Base-by-base conservation (phyloP, 345 rosid genomes). In the Acer negundo region DNA sequence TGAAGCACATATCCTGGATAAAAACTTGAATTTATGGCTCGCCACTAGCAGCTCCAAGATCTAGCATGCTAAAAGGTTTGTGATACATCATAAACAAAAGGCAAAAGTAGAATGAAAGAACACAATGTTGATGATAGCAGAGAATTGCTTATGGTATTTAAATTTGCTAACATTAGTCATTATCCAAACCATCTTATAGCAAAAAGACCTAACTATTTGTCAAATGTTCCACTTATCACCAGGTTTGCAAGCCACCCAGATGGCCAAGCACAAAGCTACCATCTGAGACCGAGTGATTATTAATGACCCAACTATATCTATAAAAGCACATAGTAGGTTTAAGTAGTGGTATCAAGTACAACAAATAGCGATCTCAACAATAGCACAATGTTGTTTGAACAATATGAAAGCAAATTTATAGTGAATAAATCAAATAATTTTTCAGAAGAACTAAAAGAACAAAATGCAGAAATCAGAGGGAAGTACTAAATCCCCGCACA, bases 171-270 rank as follows among this genome's bases (percentile, higher is more conserved):
- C 22, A 49, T 44, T 9, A 46, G 12, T 70, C 62, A 53, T 51
- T 26, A 70, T 47, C 62, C n/a, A 26, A 53, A 70, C 62, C 62
- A 26, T 51, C 42, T 51, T 9, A 51, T 12, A 23, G n/a, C n/a
- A 8, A 6, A 24, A 70, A 15, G 20, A 70, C 23, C 62, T 7
- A 70, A 69, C 28, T 24, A 28, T 55, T 15, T 49, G 62, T 19
- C 74, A 15, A 46, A 69, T 46, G 56, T n/a, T 22, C 28, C 72
- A 69, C 56, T 22, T 69, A 69, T 47, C 51, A 46, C 24, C 19
- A 1, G 15, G 58, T 22, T 47, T 47, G 16, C n/a, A 69, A 31
- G n/a, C 46, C n/a, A 65, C 28, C 72, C 56, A 47, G 24, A 23
- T 55, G 47, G 63, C 28, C 28, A n/a, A 31, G 49, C 26, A n/a